Evolutionary conservation across 495 filamentous ascomycete genomes (phyloP).

Genomic region (Jackrogersella multiformis): DNA sequence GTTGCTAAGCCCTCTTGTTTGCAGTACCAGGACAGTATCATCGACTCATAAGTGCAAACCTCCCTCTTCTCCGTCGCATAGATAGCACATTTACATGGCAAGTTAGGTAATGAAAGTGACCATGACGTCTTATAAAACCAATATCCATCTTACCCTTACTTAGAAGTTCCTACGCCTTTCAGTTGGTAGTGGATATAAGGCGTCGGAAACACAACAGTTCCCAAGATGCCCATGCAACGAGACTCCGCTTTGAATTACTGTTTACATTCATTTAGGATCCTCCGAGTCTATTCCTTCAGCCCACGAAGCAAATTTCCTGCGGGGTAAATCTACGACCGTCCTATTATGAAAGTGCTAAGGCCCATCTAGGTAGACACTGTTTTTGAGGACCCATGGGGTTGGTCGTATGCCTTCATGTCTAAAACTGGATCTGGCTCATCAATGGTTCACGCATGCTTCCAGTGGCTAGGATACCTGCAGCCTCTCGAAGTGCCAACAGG

Average conservation of each 20-base stretch:
- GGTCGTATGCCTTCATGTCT: too few relatives aligned
- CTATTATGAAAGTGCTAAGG: too few relatives aligned
- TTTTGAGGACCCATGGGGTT: too few relatives aligned
- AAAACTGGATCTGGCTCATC: background rate
- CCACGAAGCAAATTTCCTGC: background rate
- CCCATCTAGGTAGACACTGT: too few relatives aligned
- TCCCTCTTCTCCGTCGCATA: background rate
- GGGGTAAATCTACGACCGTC: too few relatives aligned
- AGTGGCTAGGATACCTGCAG: slow-evolving; percentile 15
- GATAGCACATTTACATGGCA: background rate
- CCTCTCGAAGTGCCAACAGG: background rate
- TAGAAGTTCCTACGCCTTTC: too few relatives aligned
- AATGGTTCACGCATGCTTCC: background rate
- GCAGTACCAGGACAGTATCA: background rate
- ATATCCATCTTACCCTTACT: background rate
- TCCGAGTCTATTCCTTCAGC: background rate
- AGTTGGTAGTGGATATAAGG: too few relatives aligned
- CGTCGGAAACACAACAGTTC: too few relatives aligned
- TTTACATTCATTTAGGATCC: background rate
- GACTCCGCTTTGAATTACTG: too few relatives aligned
- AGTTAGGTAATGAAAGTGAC: background rate
- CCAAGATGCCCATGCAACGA: too few relatives aligned
- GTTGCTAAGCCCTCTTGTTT: background rate
- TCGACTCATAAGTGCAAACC: background rate
- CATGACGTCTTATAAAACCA: background rate